Evolutionary conservation across 1,284 basidiomycete genomes (phyloP).

Genomic region (Cerrena zonata): DNA sequence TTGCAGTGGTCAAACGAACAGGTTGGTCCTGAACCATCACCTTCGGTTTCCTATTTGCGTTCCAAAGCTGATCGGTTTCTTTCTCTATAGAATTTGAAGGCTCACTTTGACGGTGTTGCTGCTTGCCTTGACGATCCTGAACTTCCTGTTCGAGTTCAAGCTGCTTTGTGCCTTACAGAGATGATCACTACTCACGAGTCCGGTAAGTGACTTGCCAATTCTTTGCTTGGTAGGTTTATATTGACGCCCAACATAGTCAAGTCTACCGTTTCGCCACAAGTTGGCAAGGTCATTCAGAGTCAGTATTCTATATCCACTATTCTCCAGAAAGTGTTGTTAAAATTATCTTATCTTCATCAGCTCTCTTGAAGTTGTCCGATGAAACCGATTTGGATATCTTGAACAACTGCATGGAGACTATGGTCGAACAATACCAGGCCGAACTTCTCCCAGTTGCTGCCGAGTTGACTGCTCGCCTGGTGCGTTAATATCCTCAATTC

Average conservation of each 20-base stretch:
- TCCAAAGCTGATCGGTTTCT: not conserved
- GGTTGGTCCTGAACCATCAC: conserved; percentile 38
- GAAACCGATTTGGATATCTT: conserved; percentile 86
- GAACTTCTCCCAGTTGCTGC: conserved; percentile 84
- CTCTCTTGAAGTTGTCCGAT: conserved; percentile 80
- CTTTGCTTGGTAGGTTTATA: not conserved
- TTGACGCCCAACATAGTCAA: conserved; percentile 43
- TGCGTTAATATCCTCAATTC: conserved; percentile 34
- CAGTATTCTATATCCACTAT: conserved; percentile 16
- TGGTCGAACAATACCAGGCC: conserved; percentile 81
- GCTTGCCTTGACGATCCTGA: conserved; percentile 66
- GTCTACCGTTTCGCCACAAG: conserved; percentile 68
- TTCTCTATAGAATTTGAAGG: conserved; percentile 48
- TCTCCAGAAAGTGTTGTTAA: not conserved
- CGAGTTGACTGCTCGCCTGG: conserved; percentile 73
- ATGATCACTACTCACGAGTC: conserved; percentile 64
- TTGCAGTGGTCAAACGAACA: conserved; percentile 63
- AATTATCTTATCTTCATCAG: conserved; percentile 30
- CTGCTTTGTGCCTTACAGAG: conserved; percentile 75
- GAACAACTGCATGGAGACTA: conserved; percentile 75
- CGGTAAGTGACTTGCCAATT: conserved; percentile 38
- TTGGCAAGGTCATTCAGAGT: conserved; percentile 86
- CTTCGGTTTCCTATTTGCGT: conserved; percentile 3
- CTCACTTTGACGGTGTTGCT: conserved; percentile 59
- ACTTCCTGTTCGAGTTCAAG: conserved; percentile 81